Evolutionary conservation across 441 rosid species (phyloP).

Genomic region (Kokia cookei): DNA sequence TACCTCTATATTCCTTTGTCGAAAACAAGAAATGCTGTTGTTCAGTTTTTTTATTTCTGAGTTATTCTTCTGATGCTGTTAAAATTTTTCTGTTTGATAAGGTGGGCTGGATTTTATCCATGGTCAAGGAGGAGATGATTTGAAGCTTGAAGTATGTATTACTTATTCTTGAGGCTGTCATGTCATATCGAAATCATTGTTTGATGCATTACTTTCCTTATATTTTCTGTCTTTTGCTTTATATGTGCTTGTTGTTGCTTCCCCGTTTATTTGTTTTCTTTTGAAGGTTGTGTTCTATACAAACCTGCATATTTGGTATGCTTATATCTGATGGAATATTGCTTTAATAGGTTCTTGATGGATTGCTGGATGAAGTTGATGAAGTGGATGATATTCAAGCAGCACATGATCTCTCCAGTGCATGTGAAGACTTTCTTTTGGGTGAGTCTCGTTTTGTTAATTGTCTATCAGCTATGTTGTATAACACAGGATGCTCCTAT

Average conservation of each 20-base stretch:
- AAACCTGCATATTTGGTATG: conserved; percentile 1
- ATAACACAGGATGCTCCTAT: neutral
- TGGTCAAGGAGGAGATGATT: conserved; percentile 37
- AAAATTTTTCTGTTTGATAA: conserved; percentile 14
- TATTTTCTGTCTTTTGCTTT: neutral
- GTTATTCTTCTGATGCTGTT: conserved; percentile 5
- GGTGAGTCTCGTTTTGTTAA: conserved; percentile 27
- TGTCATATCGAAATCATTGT: neutral
- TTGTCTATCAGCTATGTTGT: neutral
- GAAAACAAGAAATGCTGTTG: neutral
- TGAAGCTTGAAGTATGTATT: conserved; percentile 18
- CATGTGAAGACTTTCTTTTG: conserved; percentile 44
- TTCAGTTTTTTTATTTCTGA: neutral
- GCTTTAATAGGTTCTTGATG: conserved; percentile 69
- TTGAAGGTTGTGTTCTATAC: neutral
- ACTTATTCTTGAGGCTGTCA: conserved; percentile 4
- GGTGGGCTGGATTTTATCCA: conserved; percentile 42
- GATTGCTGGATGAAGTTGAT: conserved; percentile 65
- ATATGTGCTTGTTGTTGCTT: neutral
- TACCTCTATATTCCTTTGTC: neutral
- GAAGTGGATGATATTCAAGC: conserved; percentile 69
- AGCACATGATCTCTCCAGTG: conserved; percentile 42
- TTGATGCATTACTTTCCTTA: neutral
- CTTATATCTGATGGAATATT: conserved; percentile 10
- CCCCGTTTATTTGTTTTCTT: neutral